Base-by-base conservation (phyloP, 805 yeast species). In the Hanseniaspora guilliermondii region DNA sequence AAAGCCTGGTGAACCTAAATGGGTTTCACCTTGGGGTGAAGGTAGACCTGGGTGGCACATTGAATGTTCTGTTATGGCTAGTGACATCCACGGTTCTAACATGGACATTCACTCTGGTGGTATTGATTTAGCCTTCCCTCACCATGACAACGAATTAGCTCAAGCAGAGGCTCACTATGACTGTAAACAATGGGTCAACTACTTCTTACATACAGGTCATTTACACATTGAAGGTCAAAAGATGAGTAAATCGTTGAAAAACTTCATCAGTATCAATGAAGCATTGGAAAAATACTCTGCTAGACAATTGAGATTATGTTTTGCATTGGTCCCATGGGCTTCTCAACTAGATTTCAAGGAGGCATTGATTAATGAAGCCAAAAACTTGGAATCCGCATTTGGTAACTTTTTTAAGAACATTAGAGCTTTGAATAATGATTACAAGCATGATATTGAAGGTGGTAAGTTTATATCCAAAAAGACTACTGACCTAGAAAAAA, bases 1-100 rank as follows among this genome's bases (percentile, higher is more conserved):
- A 7, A 93, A 93, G 66, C 91, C 95, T 7, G 98, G 98, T 62
- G 98, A 93, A 71, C 98, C 98, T 24, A 77, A 80, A 47, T 93
- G 97, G 97, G 78, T 75, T 6, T 87, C 96, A 2, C 89, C 91
- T 27, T 93, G 97, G 97, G 98, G 98, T 25, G 74, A 74, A 56
- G 98, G 98, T 53, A 83, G 98, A 68, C 98, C 98, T 14, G 98
- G 98, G 4, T 93, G 98, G 98, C 98, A 93, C 68, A 93, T 93
- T 67, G 98, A 93, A 71, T 93, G 98, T 76, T 88, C 97, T 8
- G 98, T 93, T 21, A 93, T 93, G 98, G 97, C 97, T 1, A 77
- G 88, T 52, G 95, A 88, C 60, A 76, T 89, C 47, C 76, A 85
- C 38, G 97, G 97, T 4, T 69, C 77, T 21, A 75, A 76, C 56